Evolutionary conservation across 331 rosid species (phyloP).

Genomic region (Erythrophleum ivorense): DNA sequence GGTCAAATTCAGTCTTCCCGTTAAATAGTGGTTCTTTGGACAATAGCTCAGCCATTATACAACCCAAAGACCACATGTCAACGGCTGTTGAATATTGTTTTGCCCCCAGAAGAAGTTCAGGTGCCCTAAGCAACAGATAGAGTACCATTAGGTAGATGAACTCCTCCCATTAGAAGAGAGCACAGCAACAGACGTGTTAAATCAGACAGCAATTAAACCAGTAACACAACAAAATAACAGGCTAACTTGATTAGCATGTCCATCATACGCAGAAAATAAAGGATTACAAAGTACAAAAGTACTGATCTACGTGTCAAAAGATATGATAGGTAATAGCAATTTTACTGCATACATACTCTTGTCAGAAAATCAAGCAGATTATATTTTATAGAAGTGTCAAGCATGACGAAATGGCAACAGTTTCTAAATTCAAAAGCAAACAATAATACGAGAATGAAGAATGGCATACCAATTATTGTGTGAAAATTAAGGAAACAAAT

Average conservation of each 20-base stretch:
- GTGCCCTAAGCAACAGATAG: conserved; percentile 70
- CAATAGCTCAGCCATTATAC: conserved; percentile 94
- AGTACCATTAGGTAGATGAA: conserved; percentile 37
- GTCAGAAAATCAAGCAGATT: conserved; percentile 22
- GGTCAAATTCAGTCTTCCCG: conserved; percentile 91
- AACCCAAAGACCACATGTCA: conserved; percentile 98
- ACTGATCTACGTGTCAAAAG: conserved; percentile 24
- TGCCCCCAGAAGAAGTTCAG: conserved; percentile 87
- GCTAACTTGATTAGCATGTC: conserved; percentile 13
- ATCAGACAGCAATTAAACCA: conserved; percentile 24
- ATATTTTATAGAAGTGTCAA: neutral
- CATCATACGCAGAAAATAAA: neutral
- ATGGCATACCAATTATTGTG: conserved; percentile 16
- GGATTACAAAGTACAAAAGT: neutral
- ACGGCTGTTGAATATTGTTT: conserved; percentile 89
- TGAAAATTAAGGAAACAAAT: neutral
- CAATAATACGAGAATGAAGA: neutral
- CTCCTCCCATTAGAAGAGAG: conserved; percentile 20
- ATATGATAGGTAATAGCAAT: conserved; percentile 10
- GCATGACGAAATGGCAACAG: neutral
- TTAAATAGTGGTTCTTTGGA: conserved; percentile 89
- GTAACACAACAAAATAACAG: conserved; percentile 4
- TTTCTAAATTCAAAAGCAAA: conserved; percentile 13
- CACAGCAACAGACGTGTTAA: conserved; percentile 11
- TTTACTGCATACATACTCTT: neutral